These are phyloP conservation scores for Gonapodya sp. DNA, from an alignment of 192 early-diverging fungal genomes.

Conservation along the genomic window DNA sequence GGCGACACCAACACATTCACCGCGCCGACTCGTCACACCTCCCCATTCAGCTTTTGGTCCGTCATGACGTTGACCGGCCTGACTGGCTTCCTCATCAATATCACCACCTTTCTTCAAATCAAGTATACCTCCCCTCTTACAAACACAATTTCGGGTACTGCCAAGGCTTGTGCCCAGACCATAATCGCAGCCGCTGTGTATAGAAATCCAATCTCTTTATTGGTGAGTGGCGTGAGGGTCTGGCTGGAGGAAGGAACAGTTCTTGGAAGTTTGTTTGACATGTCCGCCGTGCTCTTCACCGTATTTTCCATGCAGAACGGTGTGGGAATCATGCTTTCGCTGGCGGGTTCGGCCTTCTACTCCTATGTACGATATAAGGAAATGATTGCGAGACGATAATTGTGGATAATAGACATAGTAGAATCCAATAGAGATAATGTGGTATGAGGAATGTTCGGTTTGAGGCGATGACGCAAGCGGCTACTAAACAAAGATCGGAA, in stretches of 20 bases:
- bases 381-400: not conserved
- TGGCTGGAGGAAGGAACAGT: too few relatives aligned
- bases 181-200: constrained; percentile 49
- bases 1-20: too few relatives aligned
- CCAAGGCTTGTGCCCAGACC: constrained; percentile 58
- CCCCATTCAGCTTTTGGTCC: constrained; percentile 34
- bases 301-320: constrained; percentile 1
- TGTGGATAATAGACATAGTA: not conserved
- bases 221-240: constrained; percentile 27
- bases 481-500: too few relatives aligned
- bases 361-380: not conserved
- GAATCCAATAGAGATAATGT: too few relatives aligned
- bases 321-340: not conserved
- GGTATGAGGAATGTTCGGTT: too few relatives aligned
- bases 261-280: not conserved
- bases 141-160: constrained; percentile 59
- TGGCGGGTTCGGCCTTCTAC: not conserved
- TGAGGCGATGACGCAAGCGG: too few relatives aligned
- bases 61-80: constrained; percentile 53
- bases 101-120: constrained; percentile 61
- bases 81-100: constrained; percentile 57
- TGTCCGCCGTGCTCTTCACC: not conserved
- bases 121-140: constrained; percentile 59
- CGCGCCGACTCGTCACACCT: too few relatives aligned
- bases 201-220: constrained; percentile 45